Evolutionary conservation across 345 rosid genomes (phyloP).

Genomic region (Acer yangbiense): DNA sequence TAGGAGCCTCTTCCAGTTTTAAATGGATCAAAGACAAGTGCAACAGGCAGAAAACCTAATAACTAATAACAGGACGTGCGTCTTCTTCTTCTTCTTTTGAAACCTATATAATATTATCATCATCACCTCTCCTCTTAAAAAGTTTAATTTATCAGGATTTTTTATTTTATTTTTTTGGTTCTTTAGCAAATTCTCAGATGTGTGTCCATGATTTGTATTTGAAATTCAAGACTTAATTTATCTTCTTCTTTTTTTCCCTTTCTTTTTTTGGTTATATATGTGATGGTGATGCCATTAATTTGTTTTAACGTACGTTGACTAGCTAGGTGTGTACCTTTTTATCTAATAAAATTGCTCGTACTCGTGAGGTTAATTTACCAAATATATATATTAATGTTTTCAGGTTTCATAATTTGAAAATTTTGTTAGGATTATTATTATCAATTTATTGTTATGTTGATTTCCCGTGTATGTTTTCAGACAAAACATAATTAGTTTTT

Average conservation of each 20-base stretch:
- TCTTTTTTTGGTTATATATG: neutral
- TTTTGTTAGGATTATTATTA: too few species aligned
- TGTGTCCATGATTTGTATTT: neutral
- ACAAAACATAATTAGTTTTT: too few species aligned
- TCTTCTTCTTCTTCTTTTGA: too few species aligned
- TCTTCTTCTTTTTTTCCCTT: too few species aligned
- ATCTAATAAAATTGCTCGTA: neutral
- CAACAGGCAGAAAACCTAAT: neutral
- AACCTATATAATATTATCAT: too few species aligned
- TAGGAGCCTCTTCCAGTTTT: slow-evolving; percentile 27
- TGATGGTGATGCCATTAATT: neutral
- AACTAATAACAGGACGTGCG: too few species aligned
- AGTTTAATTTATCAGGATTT: too few species aligned
- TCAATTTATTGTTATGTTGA: too few species aligned
- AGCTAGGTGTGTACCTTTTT: neutral
- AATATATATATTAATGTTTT: neutral
- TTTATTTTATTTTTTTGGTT: too few species aligned
- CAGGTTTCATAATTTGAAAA: neutral
- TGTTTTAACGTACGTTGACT: neutral
- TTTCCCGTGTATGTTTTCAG: too few species aligned
- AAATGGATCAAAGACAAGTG: slow-evolving; percentile 33
- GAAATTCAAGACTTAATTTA: neutral
- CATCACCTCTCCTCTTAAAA: neutral
- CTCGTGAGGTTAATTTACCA: neutral
- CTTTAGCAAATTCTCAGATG: neutral